Evolutionary conservation across 495 filamentous ascomycete species (phyloP).

Genomic region (Penicillium nucicola): DNA sequence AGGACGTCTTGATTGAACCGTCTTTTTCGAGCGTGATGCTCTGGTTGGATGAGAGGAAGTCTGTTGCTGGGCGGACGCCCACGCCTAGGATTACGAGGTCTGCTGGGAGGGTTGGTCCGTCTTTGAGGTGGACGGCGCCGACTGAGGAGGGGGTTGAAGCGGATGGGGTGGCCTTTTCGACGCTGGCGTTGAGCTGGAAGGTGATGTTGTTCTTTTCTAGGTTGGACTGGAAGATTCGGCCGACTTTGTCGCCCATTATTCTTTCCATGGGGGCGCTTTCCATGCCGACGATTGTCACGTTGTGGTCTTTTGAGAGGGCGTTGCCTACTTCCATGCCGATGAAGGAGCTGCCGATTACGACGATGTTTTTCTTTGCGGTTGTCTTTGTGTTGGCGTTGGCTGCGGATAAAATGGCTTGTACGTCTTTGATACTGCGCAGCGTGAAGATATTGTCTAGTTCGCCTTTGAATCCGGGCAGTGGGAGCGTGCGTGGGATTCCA

Average conservation of each 20-base stretch:
- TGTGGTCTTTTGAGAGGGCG: constrained; percentile 67
- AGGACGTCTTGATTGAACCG: constrained; percentile 74
- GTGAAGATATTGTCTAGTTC: constrained; percentile 83
- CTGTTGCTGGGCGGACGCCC: constrained; percentile 82
- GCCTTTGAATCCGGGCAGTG: constrained; percentile 74
- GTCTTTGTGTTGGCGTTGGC: constrained; percentile 67
- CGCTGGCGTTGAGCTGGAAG: constrained; percentile 75
- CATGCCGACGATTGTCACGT: constrained; percentile 91
- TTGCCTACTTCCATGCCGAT: constrained; percentile 97
- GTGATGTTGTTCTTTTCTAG: constrained; percentile 84
- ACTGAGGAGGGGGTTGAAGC: constrained; percentile 61
- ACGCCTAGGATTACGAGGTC: constrained; percentile 91
- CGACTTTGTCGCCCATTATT: constrained; percentile 79
- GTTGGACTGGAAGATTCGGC: constrained; percentile 69
- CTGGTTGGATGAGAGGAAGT: constrained; percentile 73
- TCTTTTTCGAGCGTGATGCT: constrained; percentile 69
- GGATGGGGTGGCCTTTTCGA: constrained; percentile 77
- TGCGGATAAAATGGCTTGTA: constrained; percentile 69
- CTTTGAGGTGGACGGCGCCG: constrained; percentile 78
- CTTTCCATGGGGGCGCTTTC: constrained; percentile 83
- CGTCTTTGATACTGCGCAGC: constrained; percentile 70
- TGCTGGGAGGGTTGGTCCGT: constrained; percentile 77
- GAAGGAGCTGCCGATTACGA: constrained; percentile 87
- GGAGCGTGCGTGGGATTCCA: constrained; percentile 72
- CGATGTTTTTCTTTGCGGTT: constrained; percentile 89